Evolutionary conservation across 129 eudicot species (phyloP).

Genomic region (Sambucus nigra): DNA sequence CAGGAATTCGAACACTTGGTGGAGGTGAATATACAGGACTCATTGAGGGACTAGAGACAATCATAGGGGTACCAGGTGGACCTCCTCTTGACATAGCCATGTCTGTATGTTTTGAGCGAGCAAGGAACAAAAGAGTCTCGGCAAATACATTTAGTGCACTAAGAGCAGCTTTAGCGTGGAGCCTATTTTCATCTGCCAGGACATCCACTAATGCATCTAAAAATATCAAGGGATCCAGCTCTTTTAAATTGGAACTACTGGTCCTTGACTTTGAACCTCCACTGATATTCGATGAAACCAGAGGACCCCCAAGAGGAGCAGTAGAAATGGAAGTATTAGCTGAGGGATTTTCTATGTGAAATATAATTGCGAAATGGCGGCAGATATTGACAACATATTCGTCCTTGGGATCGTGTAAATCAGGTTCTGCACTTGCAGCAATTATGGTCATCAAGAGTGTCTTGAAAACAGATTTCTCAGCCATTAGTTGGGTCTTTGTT

Average conservation of each 20-base stretch:
- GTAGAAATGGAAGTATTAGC: conserved; percentile 35
- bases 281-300: conserved; percentile 41
- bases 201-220: conserved; percentile 93
- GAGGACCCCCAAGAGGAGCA: conserved; percentile 54
- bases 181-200: conserved; percentile 78
- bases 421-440: conserved; percentile 86
- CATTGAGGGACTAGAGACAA: conserved; percentile 96
- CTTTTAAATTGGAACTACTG: conserved; percentile 60
- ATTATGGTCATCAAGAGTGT: conserved; percentile 81
- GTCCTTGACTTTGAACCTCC: conserved; percentile 39
- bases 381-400: conserved; percentile 69
- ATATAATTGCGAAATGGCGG: conserved; percentile 92
- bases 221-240: conserved; percentile 85
- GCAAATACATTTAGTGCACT: conserved; percentile 65
- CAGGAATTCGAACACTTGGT: conserved; percentile 86
- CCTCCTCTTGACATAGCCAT: conserved; percentile 73
- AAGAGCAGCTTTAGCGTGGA: conserved; percentile 84
- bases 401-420: conserved; percentile 62
- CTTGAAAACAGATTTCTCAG: conserved; percentile 92
- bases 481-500: conserved; percentile 96
- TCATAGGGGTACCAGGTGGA: conserved; percentile 91
- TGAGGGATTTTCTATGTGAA: conserved; percentile 61
- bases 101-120: conserved; percentile 73
- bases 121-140: conserved; percentile 78
- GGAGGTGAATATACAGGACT: conserved; percentile 98